Evolutionary conservation across 768 basidiomycete species (phyloP).

Genomic region (Amanita inopinata): DNA sequence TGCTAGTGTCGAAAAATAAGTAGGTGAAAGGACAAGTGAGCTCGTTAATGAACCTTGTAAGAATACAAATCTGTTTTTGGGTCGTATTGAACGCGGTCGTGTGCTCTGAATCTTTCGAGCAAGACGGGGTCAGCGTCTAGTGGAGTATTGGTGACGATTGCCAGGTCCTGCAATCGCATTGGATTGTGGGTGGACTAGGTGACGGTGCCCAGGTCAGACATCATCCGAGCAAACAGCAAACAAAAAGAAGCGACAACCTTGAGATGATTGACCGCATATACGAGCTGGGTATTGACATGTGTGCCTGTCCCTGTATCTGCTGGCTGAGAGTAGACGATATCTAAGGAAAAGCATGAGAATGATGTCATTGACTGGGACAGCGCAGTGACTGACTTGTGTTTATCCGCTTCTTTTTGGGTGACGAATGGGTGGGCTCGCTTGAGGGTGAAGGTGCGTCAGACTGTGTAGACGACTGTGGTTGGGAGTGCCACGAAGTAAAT

Average conservation of each 20-base stretch:
- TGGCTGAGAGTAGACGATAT: slow-evolving; percentile 79
- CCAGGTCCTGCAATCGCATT: slow-evolving; percentile 82
- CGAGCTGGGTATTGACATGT: slow-evolving; percentile 81
- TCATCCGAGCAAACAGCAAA: neutral
- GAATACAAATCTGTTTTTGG: slow-evolving; percentile 79
- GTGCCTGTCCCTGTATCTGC: slow-evolving; percentile 74
- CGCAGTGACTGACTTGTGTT: slow-evolving; percentile 45
- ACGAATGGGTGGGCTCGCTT: slow-evolving; percentile 15
- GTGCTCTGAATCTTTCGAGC: slow-evolving; percentile 72
- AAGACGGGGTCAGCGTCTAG: slow-evolving; percentile 62
- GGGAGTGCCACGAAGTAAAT: slow-evolving; percentile 69
- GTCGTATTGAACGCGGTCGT: slow-evolving; percentile 74
- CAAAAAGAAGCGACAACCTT: slow-evolving; percentile 38
- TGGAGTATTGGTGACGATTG: slow-evolving; percentile 71
- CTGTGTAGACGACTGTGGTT: slow-evolving; percentile 30
- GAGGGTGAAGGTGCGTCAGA: slow-evolving; percentile 16
- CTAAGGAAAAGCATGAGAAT: slow-evolving; percentile 28
- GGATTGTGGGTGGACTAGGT: slow-evolving; percentile 59
- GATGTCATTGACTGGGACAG: slow-evolving; percentile 7
- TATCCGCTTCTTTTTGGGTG: slow-evolving; percentile 51
- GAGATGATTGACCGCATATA: slow-evolving; percentile 74
- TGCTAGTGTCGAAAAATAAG: too few relatives aligned
- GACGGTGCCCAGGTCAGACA: slow-evolving; percentile 2
- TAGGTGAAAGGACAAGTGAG: too few relatives aligned
- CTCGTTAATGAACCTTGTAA: slow-evolving; percentile 84